phyloP scores from a whole-genome alignment of 2,329 filamentous ascomycete genomes.

The Verticillium nonalfalfae region DNA sequence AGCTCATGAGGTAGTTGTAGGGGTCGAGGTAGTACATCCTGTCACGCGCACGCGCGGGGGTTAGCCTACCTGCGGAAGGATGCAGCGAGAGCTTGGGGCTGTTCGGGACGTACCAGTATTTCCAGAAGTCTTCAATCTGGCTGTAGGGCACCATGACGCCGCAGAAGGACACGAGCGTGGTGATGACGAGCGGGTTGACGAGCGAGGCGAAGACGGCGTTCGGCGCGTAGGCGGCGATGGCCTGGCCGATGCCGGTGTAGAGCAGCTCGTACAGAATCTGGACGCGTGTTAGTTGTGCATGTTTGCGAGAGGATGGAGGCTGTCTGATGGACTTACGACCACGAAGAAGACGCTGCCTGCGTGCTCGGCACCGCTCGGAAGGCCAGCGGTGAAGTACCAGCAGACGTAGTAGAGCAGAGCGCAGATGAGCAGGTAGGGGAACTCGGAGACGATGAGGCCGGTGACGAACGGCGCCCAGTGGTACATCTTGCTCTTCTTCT shows the following conservation, averaged over 20 bases:
- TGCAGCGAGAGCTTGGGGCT: not conserved
- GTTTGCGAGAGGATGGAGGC: slow-evolving; percentile 11
- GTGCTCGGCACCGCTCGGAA: slow-evolving; percentile 21
- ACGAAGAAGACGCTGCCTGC: slow-evolving; percentile 30
- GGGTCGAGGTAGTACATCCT: slow-evolving; percentile 65
- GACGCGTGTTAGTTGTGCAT: slow-evolving; percentile 13
- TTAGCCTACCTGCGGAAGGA: not conserved
- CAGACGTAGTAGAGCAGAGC: slow-evolving; percentile 36
- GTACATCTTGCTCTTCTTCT: slow-evolving; percentile 46
- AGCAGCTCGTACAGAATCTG: slow-evolving; percentile 26
- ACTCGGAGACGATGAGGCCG: slow-evolving; percentile 36
- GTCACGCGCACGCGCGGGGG: slow-evolving; percentile 18
- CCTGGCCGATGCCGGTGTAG: slow-evolving; percentile 34
- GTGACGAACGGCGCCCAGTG: slow-evolving; percentile 40
- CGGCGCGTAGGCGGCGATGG: slow-evolving; percentile 40
- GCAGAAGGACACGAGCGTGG: slow-evolving; percentile 25
- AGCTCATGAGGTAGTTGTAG: slow-evolving; percentile 61
- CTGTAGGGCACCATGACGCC: slow-evolving; percentile 17
- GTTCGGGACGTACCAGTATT: slow-evolving; percentile 15
- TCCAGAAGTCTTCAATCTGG: slow-evolving; percentile 16
- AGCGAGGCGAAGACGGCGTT: slow-evolving; percentile 42
- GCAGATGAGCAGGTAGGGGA: slow-evolving; percentile 37
- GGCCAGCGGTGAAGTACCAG: slow-evolving; percentile 36
- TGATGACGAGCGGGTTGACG: slow-evolving; percentile 37
- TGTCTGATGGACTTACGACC: slow-evolving; percentile 18